These are phyloP conservation scores for Calocybe gangraenosa DNA, from an alignment of 768 basidiomycete genomes.

Conservation along the genomic window DNA sequence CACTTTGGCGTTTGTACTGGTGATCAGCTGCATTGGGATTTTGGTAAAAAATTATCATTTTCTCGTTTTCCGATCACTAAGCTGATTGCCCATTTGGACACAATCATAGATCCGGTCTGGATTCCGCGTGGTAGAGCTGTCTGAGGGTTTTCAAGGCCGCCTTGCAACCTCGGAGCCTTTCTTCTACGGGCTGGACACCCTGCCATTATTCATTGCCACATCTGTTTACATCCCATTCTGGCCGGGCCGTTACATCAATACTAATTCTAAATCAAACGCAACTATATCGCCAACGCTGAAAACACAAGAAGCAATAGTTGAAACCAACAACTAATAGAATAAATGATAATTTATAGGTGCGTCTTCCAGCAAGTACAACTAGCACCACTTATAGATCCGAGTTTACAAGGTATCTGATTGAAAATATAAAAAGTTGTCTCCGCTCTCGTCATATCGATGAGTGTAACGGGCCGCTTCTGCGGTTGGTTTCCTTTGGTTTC, in stretches of 20 bases:
- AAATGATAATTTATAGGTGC: too few species aligned
- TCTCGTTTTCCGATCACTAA: neutral
- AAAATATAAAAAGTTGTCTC: too few species aligned
- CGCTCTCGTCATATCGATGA: constrained; percentile 1
- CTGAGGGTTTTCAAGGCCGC: constrained; percentile 54
- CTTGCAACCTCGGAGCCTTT: constrained; percentile 55
- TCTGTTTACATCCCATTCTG: constrained; percentile 57
- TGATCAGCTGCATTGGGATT: constrained; percentile 58
- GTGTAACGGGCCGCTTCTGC: constrained; percentile 1
- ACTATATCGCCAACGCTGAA: too few species aligned
- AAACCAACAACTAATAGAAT: too few species aligned
- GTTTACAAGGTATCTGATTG: too few species aligned
- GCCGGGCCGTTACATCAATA: constrained; percentile 60
- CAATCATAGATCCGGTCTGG: constrained; percentile 52
- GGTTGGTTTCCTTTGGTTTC: neutral
- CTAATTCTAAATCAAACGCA: too few species aligned
- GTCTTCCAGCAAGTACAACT: too few species aligned
- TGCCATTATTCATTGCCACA: constrained; percentile 62
- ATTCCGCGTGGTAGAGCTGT: constrained; percentile 56
- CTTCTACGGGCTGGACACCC: constrained; percentile 64
- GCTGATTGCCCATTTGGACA: neutral
- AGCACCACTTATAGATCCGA: too few species aligned
- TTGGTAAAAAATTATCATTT: constrained; percentile 34
- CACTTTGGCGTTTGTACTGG: constrained; percentile 43
- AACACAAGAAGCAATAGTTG: too few species aligned